phyloP scores from a whole-genome alignment of 1,139 yeast genomes.

The Blastobotrys raffinosifermentans region DNA sequence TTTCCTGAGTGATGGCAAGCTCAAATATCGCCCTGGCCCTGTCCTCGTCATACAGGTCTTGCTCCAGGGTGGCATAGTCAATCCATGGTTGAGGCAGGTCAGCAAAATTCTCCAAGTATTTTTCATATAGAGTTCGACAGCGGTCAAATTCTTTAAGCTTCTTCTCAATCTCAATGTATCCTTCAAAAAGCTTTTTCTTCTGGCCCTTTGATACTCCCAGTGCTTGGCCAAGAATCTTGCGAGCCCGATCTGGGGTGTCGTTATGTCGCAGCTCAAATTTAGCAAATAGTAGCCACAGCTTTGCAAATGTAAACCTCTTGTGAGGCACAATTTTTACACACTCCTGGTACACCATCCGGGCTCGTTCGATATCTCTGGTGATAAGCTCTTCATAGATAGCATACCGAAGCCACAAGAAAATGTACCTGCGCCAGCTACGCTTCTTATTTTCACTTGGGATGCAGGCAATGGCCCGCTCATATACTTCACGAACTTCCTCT shows the following conservation, averaged over 20 bases:
- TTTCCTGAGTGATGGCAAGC: constrained; percentile 39
- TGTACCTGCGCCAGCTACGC: constrained; percentile 58
- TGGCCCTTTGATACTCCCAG: constrained; percentile 54
- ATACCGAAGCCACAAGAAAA: constrained; percentile 64
- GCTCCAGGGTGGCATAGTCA: constrained; percentile 64
- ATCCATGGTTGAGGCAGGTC: constrained; percentile 43
- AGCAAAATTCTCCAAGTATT: constrained; percentile 54
- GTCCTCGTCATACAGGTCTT: constrained; percentile 59
- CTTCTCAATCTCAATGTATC: constrained; percentile 56
- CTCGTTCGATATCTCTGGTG: constrained; percentile 38
- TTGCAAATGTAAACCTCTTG: constrained; percentile 56
- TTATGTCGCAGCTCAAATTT: constrained; percentile 68
- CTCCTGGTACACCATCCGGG: constrained; percentile 48
- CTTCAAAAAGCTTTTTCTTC: constrained; percentile 52
- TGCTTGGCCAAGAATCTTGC: constrained; percentile 67
- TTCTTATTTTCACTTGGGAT: constrained; percentile 35
- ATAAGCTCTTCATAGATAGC: constrained; percentile 59
- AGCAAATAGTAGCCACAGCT: constrained; percentile 67
- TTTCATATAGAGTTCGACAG: constrained; percentile 66
- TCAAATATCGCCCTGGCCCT: constrained; percentile 60
- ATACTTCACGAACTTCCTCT: constrained; percentile 33
- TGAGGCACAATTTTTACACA: constrained; percentile 52
- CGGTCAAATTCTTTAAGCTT: constrained; percentile 46
- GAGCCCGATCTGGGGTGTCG: constrained; percentile 42
- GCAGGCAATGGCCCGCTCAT: constrained; percentile 44